A percentile compares a stretch with the other conserved stretches of the same genome.
Evolutionary conservation across 140 eudicot species (phyloP).

Genomic region (Bidens hawaiensis): DNA sequence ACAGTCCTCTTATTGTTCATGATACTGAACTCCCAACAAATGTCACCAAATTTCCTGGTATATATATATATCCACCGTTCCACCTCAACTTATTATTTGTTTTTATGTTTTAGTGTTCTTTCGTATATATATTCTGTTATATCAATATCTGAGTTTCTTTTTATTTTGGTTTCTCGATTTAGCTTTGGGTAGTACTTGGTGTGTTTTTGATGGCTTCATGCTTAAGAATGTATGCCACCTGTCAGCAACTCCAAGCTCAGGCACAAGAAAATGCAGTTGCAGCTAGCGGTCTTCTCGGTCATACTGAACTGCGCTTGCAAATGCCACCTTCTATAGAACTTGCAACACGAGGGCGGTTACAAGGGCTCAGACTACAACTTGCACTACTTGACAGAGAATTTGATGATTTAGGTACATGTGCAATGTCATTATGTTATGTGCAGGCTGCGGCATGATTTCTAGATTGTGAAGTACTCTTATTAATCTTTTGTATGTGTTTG

Average conservation of each 20-base stretch:
- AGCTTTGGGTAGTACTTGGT: constrained; percentile 92
- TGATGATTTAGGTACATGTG: constrained; percentile 70
- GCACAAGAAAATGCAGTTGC: constrained; percentile 92
- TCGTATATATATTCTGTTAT: not conserved
- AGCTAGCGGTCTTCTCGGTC: constrained; percentile 87
- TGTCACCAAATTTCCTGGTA: constrained; percentile 95
- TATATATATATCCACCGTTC: not conserved
- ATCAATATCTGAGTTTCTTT: not conserved
- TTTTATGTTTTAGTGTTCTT: not conserved
- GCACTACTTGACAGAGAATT: constrained; percentile 94
- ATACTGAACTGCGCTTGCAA: constrained; percentile 72
- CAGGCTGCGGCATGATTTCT: not conserved
- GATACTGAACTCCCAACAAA: constrained; percentile 87
- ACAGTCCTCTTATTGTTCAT: constrained; percentile 85
- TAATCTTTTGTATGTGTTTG: constrained; percentile 4
- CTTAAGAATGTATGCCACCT: constrained; percentile 90
- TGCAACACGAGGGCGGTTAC: constrained; percentile 81
- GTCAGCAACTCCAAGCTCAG: constrained; percentile 95
- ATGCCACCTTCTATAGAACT: constrained; percentile 90
- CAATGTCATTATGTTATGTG: not conserved
- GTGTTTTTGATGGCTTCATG: constrained; percentile 83
- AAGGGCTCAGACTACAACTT: constrained; percentile 90
- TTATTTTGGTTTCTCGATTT: not conserved
- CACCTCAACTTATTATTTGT: not conserved
- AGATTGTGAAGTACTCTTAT: not conserved